These are phyloP conservation scores for Teratosphaeria pseudoeucalypti DNA, from an alignment of 2,329 filamentous ascomycete genomes.

Conservation along the genomic window DNA sequence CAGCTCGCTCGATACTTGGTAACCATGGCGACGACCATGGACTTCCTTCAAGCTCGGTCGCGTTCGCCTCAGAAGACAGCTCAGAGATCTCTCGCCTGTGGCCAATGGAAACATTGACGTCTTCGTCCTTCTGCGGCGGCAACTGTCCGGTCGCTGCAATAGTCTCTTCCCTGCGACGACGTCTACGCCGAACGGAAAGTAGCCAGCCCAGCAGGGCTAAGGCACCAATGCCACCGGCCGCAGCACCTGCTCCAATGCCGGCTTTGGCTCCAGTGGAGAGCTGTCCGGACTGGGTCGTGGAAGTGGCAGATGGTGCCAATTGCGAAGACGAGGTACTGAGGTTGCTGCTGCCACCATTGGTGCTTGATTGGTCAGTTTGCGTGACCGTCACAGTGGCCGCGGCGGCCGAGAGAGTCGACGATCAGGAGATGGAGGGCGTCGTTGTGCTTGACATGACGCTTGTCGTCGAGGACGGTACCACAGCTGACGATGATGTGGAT, in stretches of 20 bases:
- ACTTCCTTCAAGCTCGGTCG: background rate
- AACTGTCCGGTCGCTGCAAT: background rate
- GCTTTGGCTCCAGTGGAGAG: background rate
- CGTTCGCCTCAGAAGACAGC: background rate
- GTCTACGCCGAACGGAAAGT: too few species aligned
- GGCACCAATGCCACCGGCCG: background rate
- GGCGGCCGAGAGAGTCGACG: too few species aligned
- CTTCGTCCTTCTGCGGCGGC: too few species aligned
- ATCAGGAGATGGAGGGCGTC: too few species aligned
- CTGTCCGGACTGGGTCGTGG: background rate
- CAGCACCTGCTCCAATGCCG: background rate
- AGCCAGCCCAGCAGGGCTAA: background rate
- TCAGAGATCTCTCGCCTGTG: background rate
- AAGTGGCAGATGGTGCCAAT: background rate
- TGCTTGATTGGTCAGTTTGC: too few species aligned
- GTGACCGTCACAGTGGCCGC: too few species aligned
- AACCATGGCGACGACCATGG: background rate
- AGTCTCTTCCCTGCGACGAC: background rate
- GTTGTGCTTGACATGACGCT: too few species aligned
- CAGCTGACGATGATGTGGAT: too few species aligned
- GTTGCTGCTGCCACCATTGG: too few species aligned
- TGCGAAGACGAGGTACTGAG: background rate
- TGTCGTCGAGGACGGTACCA: too few species aligned
- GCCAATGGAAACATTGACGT: too few species aligned
- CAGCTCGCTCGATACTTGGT: background rate